phyloP scores from a whole-genome alignment of 192 early-diverging fungal genomes.

The Podila horticola region DNA sequence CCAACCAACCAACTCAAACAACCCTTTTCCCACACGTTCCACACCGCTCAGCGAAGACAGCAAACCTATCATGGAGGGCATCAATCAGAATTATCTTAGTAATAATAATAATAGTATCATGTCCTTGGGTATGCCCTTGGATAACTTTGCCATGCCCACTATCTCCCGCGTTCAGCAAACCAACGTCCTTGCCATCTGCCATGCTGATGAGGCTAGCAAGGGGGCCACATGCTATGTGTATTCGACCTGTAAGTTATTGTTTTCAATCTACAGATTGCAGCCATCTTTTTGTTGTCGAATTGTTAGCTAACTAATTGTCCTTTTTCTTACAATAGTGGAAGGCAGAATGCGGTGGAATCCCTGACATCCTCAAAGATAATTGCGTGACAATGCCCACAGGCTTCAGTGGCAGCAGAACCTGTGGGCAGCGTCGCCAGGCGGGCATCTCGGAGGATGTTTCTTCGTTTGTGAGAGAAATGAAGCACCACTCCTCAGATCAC shows the following conservation, averaged over 20 bases:
- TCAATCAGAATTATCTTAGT: slow-evolving; percentile 41
- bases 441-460: slow-evolving; percentile 35
- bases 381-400: slow-evolving; percentile 33
- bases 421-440: slow-evolving; percentile 37
- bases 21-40: slow-evolving; percentile 27
- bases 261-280: background rate
- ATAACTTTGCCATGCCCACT: slow-evolving; percentile 35
- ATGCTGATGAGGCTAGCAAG: slow-evolving; percentile 35
- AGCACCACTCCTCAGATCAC: slow-evolving; percentile 13
- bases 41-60: slow-evolving; percentile 53
- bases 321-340: slow-evolving; percentile 11
- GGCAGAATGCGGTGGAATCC: slow-evolving; percentile 37
- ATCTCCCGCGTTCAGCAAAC: slow-evolving; percentile 14
- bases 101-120: slow-evolving; percentile 34
- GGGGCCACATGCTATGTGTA: slow-evolving; percentile 47
- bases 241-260: slow-evolving; percentile 42
- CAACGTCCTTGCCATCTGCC: slow-evolving; percentile 40
- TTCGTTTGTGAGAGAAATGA: slow-evolving; percentile 52
- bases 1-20: too few species aligned
- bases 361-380: slow-evolving; percentile 48
- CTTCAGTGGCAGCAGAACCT: slow-evolving; percentile 41
- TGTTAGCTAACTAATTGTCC: background rate
- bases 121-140: slow-evolving; percentile 26
- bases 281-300: background rate
- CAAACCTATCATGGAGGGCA: slow-evolving; percentile 54